These are phyloP conservation scores for Linum lewisii DNA, from an alignment of 345 rosid genomes.

Conservation along the genomic window DNA sequence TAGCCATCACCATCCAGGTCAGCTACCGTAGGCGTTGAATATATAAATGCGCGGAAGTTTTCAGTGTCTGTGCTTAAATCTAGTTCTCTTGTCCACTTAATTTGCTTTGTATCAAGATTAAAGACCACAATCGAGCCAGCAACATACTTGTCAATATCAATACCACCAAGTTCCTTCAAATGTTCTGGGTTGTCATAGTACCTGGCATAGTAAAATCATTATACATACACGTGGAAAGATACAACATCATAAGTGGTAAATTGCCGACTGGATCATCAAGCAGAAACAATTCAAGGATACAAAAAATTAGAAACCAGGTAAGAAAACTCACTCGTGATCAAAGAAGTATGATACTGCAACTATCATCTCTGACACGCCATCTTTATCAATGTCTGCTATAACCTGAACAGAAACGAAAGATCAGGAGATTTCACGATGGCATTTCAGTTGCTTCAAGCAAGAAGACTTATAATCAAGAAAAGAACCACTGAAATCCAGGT, in stretches of 20 bases:
- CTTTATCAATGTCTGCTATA: conserved; percentile 94
- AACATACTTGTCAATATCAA: conserved; percentile 81
- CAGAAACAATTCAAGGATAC: background rate
- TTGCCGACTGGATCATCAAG: background rate
- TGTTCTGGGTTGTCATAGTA: conserved; percentile 91
- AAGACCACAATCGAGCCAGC: conserved; percentile 87
- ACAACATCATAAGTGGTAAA: background rate
- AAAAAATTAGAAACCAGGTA: conserved; percentile 8
- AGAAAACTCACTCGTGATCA: conserved; percentile 79
- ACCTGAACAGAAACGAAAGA: conserved; percentile 42
- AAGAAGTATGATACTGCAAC: conserved; percentile 94
- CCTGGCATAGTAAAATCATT: conserved; percentile 30
- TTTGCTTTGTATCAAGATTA: conserved; percentile 96
- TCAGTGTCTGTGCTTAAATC: conserved; percentile 74
- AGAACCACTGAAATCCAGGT: conserved; percentile 13
- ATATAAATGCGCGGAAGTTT: conserved; percentile 73
- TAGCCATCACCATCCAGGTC: conserved; percentile 99
- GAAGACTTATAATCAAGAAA: background rate
- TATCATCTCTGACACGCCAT: conserved; percentile 91
- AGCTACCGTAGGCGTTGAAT: conserved; percentile 89
- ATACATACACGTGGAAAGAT: background rate
- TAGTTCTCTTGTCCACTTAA: conserved; percentile 77
- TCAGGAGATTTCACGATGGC: conserved; percentile 6
- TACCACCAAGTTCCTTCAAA: conserved; percentile 74
- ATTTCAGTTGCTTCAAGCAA: conserved; percentile 10